Evolutionary conservation across 441 rosid genomes (phyloP), one percentile per base, ranked within the genome.

Genomic region (Populus trichocarpa): DNA sequence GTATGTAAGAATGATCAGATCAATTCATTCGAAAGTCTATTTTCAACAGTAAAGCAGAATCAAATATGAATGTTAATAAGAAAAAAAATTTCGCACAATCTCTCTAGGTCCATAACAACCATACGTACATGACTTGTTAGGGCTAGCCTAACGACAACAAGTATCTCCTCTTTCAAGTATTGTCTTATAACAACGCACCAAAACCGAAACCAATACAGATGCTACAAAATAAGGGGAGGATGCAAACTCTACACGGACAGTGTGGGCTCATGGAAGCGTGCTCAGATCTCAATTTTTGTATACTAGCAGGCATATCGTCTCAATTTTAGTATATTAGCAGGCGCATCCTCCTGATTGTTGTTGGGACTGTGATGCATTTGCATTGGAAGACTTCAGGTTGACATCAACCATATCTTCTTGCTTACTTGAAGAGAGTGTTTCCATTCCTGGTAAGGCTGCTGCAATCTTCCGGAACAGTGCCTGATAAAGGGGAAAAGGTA

Each of bases 321-420:
- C n/a, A 16, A 50, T 6, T 50, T 50, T 16, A 0, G 22, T 23
- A 22, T 71, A 81, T 85, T 89, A 92, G 81, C 97, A 94, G 40
- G 97, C 82, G 78, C 98, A 94, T 74, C 95, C 97, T 76, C 96
- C 93, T 0, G 96, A 84, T 73, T 92, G 93, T 77, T 84, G 87
- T 81, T 88, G 94, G 23, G 94, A 84, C 80, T 82, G 86, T 68
- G 92, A 87, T 20, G 91, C 77, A 69, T 90, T 91, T 74, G 94
- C 64, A 77, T 89, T 89, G 79, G 91, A 79, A 50, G 94, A 92
- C 86, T 89, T 93, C 71, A 93, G 95, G 81, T 94, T 94, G 59
- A 94, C 97, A 76, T 93, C 97, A 64, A 94, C 98, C 98, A 91
- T 89, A 76, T 93, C 98, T 82, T 94, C 98, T 83, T 91, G 97